These are phyloP conservation scores for Starmerella sirachaensis DNA, from an alignment of 805 yeast species.

Conservation along the genomic window DNA sequence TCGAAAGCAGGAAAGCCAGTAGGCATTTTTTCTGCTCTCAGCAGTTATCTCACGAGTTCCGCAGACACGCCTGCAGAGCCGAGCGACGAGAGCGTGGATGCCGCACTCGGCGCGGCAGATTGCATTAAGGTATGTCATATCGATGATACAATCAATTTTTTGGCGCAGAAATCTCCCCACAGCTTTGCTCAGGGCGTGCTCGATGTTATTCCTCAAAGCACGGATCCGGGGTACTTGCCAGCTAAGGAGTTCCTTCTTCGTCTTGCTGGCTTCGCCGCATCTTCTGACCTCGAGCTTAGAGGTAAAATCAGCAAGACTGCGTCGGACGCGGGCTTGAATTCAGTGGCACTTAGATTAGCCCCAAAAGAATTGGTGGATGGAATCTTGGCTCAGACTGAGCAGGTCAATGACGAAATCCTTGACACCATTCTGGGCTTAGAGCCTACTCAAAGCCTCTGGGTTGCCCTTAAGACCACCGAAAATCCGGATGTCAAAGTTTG, in stretches of 20 bases:
- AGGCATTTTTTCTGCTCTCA: conserved; percentile 79
- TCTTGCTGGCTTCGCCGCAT: conserved; percentile 18
- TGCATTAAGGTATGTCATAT: conserved; percentile 66
- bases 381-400: conserved; percentile 1
- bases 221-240: conserved; percentile 24
- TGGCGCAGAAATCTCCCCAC: conserved; percentile 24
- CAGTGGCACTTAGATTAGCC: conserved; percentile 14
- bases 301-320: conserved; percentile 16
- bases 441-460: conserved; percentile 14
- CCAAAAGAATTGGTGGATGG: background rate
- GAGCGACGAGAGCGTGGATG: conserved; percentile 80
- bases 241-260: conserved; percentile 26
- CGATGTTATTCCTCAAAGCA: conserved; percentile 23
- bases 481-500: conserved; percentile 3
- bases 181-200: conserved; percentile 28
- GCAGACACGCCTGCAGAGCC: conserved; percentile 86
- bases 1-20: conserved; percentile 54
- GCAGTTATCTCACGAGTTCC: conserved; percentile 80
- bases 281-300: conserved; percentile 7
- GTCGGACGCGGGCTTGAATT: conserved; percentile 4
- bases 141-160: conserved; percentile 40
- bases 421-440: conserved; percentile 2
- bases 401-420: conserved; percentile 6
- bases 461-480: conserved; percentile 2
- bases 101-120: conserved; percentile 69